These are phyloP conservation scores for Phytophthora colocasiae DNA, from an alignment of 352 stramenopile species.

Conservation along the genomic window DNA sequence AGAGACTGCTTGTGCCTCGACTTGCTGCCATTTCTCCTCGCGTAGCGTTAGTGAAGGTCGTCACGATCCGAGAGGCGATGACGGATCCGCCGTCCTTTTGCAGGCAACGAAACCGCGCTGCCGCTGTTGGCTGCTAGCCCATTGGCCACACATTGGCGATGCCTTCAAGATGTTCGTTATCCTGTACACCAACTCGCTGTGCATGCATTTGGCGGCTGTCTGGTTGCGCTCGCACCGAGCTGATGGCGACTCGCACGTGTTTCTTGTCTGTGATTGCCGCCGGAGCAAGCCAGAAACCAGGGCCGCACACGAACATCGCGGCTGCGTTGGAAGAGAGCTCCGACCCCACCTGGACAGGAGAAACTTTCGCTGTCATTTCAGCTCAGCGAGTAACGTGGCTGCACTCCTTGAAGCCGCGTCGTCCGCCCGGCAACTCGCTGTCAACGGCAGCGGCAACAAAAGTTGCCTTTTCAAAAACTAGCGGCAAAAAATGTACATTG, in stretches of 20 bases:
- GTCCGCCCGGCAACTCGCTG: conserved; percentile 11
- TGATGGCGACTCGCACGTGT: conserved; percentile 22
- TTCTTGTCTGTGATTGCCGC: conserved; percentile 28
- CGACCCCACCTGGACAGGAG: conserved; percentile 20
- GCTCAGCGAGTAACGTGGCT: conserved; percentile 13
- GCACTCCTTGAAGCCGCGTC: conserved; percentile 20
- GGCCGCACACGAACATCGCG: conserved; percentile 12
- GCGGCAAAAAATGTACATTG: conserved; percentile 17
- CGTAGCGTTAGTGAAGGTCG: not conserved
- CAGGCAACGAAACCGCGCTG: no score
- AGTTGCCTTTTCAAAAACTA: conserved; percentile 22
- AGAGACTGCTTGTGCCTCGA: not conserved
- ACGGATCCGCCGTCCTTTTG: no score
- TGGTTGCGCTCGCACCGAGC: conserved; percentile 13
- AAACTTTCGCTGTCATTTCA: conserved; percentile 26
- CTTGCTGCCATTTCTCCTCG: not conserved
- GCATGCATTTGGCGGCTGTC: conserved; percentile 23
- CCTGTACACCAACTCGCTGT: no score
- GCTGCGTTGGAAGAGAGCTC: conserved; percentile 16
- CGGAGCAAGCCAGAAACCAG: conserved; percentile 29
- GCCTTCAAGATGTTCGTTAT: not conserved
- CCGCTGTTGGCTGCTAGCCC: no score
- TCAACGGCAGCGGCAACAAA: conserved; percentile 10
- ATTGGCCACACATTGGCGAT: not conserved
- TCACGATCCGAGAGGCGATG: not conserved